These are phyloP conservation scores for Dactylonectria estremocensis DNA, from an alignment of 2,329 filamentous ascomycete species.

Conservation along the genomic window DNA sequence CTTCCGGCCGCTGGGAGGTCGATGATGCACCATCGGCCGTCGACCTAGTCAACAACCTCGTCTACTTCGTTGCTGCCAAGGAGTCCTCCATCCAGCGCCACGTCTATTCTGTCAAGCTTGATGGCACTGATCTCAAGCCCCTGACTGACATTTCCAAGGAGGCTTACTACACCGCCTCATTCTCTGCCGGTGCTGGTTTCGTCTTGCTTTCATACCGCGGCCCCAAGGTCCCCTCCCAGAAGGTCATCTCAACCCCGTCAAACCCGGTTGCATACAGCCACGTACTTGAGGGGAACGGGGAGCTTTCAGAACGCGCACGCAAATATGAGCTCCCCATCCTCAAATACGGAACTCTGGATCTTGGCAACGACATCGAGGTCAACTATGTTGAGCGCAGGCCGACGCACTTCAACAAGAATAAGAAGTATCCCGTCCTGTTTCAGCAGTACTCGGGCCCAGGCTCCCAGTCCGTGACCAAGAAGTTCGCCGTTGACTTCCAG, in stretches of 20 bases:
- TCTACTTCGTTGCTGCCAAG: slow-evolving; percentile 92
- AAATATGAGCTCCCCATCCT: slow-evolving; percentile 87
- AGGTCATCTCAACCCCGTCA: slow-evolving; percentile 86
- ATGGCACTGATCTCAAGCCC: slow-evolving; percentile 80
- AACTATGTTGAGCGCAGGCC: slow-evolving; percentile 88
- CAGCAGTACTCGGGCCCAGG: slow-evolving; percentile 94
- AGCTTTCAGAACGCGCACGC: slow-evolving; percentile 77
- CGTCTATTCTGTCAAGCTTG: slow-evolving; percentile 89
- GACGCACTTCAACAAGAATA: slow-evolving; percentile 86
- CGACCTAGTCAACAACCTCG: slow-evolving; percentile 86
- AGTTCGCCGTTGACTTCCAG: slow-evolving; percentile 90
- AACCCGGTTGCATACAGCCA: slow-evolving; percentile 76
- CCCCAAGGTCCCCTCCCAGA: slow-evolving; percentile 91
- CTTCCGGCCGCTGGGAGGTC: slow-evolving; percentile 93
- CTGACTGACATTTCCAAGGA: slow-evolving; percentile 82
- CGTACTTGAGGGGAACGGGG: slow-evolving; percentile 83
- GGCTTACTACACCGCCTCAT: slow-evolving; percentile 86
- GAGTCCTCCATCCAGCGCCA: slow-evolving; percentile 92
- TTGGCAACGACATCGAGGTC: slow-evolving; percentile 80
- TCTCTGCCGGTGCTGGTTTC: slow-evolving; percentile 87
- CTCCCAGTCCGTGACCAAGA: slow-evolving; percentile 89
- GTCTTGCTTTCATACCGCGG: slow-evolving; percentile 88
- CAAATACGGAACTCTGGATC: slow-evolving; percentile 86
- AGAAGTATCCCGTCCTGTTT: slow-evolving; percentile 95
- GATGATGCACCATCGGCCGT: slow-evolving; percentile 87